Base-by-base conservation (phyloP, 257 asterid genomes). In the Solanum sparsipilum region DNA sequence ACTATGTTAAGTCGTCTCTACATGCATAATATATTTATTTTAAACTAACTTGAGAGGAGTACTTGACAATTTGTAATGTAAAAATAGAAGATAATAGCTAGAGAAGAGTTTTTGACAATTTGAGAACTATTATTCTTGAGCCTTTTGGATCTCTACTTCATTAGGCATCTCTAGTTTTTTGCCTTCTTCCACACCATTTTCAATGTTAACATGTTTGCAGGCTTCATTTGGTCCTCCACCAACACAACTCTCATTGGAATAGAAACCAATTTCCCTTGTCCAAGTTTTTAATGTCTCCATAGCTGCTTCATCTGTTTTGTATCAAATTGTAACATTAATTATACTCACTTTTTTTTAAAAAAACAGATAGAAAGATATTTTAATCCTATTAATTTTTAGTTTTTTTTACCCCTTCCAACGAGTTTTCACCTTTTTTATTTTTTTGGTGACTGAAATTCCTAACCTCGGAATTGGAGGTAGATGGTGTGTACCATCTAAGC, bases 301-400 rank as follows among this genome's bases (percentile, higher is more conserved):
- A 84, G 89, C 92, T 52, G 83, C 91, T 89, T 89, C 96, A 89
- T 90, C 96, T 92, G 92, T 18, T 73, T 73, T 73, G 7, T 34
- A 18, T 73, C 25, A 83, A 23, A 32, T 15, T 11, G 36, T 58
- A 48, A 13, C 10, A 31, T 48, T 13, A 70, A 70, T 52, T 4
- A 35, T 29, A 6, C 44, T 5, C 41, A 31, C 16, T 81, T 39
- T 16, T 39, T 16, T 31, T 31, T 2, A 38, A 39, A 39, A 44
- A 16, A 41, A 38, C 2, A n/a, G 11, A 39, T 25, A 15, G 58
- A 81, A 81, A 25, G 21, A 81, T 27, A 23, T 12, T 21, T 9
- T 63, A 63, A 60, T 60, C 5, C 12, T 5, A 7, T 60, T 23
- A 23, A 60, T 4, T 63, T n/a, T n/a, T n/a, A n/a, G 32, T 4